Conservation (phyloP, 2,329 filamentous ascomycete species). For the Magnaporthiopsis incrustans region DNA sequence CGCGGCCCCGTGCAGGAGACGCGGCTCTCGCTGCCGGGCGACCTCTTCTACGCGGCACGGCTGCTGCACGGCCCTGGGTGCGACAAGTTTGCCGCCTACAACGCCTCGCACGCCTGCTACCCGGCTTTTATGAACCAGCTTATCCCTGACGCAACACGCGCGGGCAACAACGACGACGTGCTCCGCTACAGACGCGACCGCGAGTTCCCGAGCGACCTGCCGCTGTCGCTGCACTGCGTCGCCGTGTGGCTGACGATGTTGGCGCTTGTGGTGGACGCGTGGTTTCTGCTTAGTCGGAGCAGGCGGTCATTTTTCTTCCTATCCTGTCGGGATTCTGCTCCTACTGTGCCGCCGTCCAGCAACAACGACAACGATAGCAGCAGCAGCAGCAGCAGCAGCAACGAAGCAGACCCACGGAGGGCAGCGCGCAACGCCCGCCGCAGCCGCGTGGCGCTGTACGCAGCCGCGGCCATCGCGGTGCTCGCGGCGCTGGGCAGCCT, state of each 20-base stretch:
- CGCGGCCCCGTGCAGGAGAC: not conserved
- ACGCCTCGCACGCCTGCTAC: not conserved
- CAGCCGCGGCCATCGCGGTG: not conserved
- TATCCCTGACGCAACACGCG: too few species aligned
- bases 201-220: not conserved
- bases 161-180: not conserved
- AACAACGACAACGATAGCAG: not conserved
- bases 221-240: not conserved
- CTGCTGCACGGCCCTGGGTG: not conserved
- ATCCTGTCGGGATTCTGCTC: not conserved
- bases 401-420: too few species aligned
- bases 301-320: not conserved
- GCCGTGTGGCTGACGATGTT: not conserved
- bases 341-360: too few species aligned
- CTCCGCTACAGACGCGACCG: not conserved
- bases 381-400: not conserved
- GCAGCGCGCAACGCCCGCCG: not conserved
- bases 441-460: not conserved
- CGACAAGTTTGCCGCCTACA: not conserved
- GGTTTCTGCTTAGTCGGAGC: not conserved
- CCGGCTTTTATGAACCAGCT: not conserved
- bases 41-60: not conserved
- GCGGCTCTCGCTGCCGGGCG: not conserved
- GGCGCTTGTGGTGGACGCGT: not conserved
- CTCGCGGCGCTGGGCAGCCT: slow-evolving; percentile 1